Evolutionary conservation across 257 asterid species (phyloP).

Genomic region (Solanum sitiens): DNA sequence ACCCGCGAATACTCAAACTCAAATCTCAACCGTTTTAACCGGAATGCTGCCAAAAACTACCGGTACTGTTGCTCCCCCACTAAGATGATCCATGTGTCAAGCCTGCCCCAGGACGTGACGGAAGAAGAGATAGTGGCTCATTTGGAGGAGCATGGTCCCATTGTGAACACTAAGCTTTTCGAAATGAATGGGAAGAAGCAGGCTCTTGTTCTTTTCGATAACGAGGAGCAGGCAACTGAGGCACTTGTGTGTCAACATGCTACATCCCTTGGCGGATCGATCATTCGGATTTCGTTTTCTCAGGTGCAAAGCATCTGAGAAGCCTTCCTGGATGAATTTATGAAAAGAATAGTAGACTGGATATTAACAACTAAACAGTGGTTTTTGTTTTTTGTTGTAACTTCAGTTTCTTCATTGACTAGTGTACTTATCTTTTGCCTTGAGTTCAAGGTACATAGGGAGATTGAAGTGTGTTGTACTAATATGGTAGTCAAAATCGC

Average conservation of each 20-base stretch:
- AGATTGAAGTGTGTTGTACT: not conserved
- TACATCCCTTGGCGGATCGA: constrained; percentile 73
- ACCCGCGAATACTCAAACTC: constrained; percentile 91
- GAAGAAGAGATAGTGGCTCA: constrained; percentile 69
- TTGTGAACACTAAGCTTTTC: constrained; percentile 59
- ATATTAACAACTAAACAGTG: not conserved
- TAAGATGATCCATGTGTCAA: constrained; percentile 89
- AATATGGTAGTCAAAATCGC: not conserved
- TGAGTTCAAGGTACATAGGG: not conserved
- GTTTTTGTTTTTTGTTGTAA: not conserved
- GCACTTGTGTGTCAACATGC: constrained; percentile 98
- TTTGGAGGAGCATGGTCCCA: constrained; percentile 77
- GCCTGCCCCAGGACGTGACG: constrained; percentile 68
- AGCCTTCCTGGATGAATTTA: not conserved
- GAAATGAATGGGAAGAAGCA: constrained; percentile 97
- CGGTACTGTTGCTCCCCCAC: constrained; percentile 96
- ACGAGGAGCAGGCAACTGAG: constrained; percentile 92
- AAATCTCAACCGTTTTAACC: constrained; percentile 87
- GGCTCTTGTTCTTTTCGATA: constrained; percentile 80
- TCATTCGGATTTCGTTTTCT: constrained; percentile 84
- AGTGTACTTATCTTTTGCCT: not conserved
- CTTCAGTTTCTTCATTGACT: not conserved
- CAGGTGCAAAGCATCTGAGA: constrained; percentile 82
- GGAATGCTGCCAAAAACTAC: constrained; percentile 92
- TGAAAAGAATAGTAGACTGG: not conserved